phyloP scores from a whole-genome alignment of 2,329 filamentous ascomycete species.

The Massarina eburnea region DNA sequence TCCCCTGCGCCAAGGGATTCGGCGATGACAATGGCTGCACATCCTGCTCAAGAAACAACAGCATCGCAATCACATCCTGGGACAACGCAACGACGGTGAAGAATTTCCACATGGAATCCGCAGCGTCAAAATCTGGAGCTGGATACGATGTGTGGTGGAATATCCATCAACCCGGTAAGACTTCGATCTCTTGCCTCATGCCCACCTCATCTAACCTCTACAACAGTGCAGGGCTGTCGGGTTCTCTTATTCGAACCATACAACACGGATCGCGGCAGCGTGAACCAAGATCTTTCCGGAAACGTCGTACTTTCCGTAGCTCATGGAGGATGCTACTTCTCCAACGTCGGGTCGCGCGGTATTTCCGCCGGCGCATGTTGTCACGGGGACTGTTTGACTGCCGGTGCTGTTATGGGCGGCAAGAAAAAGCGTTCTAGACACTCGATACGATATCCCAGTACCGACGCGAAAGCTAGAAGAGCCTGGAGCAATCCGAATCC shows the following conservation, averaged over 20 bases:
- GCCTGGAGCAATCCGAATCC: no score
- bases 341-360: conserved; percentile 6
- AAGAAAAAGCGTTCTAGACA: neutral
- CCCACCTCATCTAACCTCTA: no score
- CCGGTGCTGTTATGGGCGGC: conserved; percentile 2
- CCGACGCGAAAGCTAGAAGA: neutral
- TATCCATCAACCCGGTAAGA: neutral
- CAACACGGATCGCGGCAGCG: neutral
- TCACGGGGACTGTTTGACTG: conserved; percentile 1
- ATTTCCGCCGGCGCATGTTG: conserved; percentile 6
- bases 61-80: neutral
- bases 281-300: neutral
- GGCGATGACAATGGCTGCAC: neutral
- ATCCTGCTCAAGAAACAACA: neutral
- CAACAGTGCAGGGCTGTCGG: neutral
- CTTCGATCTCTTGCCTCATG: no score
- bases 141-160: neutral
- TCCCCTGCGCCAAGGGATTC: neutral
- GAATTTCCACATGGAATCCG: neutral
- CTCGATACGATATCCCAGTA: neutral
- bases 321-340: conserved; percentile 4
- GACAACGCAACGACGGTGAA: neutral
- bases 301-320: neutral
- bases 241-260: neutral
- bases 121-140: neutral